Evolutionary conservation across 2,329 filamentous ascomycete genomes (phyloP).

Genomic region (Polytolypa hystricis): DNA sequence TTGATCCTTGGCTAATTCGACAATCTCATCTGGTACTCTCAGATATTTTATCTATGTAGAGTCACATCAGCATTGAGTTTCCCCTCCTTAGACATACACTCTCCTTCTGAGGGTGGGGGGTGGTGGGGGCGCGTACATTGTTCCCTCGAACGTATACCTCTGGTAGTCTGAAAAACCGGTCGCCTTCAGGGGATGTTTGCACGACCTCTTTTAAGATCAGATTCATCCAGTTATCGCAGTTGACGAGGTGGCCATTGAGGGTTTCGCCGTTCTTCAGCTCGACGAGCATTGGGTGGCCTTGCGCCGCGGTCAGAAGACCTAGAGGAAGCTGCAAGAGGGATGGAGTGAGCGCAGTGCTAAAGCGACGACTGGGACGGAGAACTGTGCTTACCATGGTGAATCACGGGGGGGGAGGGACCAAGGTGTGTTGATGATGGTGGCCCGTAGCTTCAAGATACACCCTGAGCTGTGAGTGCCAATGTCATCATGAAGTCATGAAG

Average conservation of each 20-base stretch:
- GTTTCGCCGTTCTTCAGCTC: slow-evolving; percentile 97
- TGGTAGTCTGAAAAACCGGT: slow-evolving; percentile 82
- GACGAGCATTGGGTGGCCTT: slow-evolving; percentile 95
- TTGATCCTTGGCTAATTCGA: slow-evolving; percentile 86
- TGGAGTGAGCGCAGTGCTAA: background rate
- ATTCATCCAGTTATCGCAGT: slow-evolving; percentile 99
- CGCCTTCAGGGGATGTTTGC: slow-evolving; percentile 88
- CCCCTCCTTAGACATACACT: background rate
- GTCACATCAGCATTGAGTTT: slow-evolving; percentile 2
- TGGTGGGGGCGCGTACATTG: slow-evolving; percentile 58
- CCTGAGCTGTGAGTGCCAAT: no score
- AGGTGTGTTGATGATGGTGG: no score
- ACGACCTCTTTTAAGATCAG: slow-evolving; percentile 93
- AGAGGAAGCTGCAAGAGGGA: slow-evolving; percentile 44
- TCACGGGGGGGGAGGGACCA: no score
- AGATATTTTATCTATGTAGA: slow-evolving; percentile 86
- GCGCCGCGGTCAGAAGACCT: slow-evolving; percentile 84
- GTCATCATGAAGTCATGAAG: no score
- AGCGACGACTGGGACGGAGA: no score
- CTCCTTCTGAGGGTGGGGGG: slow-evolving; percentile 2
- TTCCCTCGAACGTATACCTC: slow-evolving; percentile 97
- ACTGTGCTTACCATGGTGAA: no score
- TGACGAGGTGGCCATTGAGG: slow-evolving; percentile 87
- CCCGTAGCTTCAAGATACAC: no score
- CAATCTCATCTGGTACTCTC: slow-evolving; percentile 89